phyloP scores from a whole-genome alignment of 306 rosid genomes.

The Oxytropis ochrocephala region DNA sequence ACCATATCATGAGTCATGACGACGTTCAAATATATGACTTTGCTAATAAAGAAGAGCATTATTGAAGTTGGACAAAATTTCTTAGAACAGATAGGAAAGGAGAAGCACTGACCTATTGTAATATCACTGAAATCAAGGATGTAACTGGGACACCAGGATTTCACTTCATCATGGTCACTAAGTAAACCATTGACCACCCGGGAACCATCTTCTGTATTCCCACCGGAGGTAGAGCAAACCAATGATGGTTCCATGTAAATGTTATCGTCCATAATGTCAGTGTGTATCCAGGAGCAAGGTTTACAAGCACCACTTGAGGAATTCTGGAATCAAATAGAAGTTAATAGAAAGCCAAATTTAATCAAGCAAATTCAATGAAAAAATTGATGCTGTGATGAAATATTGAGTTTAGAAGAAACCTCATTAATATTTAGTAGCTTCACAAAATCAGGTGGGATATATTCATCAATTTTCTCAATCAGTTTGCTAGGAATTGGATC shows the following conservation, averaged over 20 bases:
- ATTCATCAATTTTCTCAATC: conserved; percentile 69
- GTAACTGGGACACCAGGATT: conserved; percentile 79
- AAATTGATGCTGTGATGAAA: conserved; percentile 3
- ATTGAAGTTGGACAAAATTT: neutral
- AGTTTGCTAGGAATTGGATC: conserved; percentile 66
- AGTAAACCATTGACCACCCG: conserved; percentile 23
- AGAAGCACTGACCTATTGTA: conserved; percentile 59
- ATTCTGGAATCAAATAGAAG: conserved; percentile 45
- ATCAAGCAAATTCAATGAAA: neutral
- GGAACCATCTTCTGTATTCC: conserved; percentile 25
- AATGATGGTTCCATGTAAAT: conserved; percentile 65
- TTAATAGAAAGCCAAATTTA: neutral
- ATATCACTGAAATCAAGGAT: conserved; percentile 92
- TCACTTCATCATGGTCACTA: conserved; percentile 33
- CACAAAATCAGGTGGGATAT: conserved; percentile 63
- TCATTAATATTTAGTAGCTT: conserved; percentile 41
- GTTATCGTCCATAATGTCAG: conserved; percentile 93
- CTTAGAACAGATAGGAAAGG: conserved; percentile 6
- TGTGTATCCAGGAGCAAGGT: conserved; percentile 80
- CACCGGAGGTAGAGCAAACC: conserved; percentile 31
- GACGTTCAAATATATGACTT: neutral
- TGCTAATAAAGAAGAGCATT: neutral
- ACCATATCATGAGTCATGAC: neutral
- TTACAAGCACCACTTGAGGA: conserved; percentile 38
- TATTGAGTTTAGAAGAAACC: conserved; percentile 48